phyloP scores from a whole-genome alignment of 495 filamentous ascomycete species.

The Poronia punctata region DNA sequence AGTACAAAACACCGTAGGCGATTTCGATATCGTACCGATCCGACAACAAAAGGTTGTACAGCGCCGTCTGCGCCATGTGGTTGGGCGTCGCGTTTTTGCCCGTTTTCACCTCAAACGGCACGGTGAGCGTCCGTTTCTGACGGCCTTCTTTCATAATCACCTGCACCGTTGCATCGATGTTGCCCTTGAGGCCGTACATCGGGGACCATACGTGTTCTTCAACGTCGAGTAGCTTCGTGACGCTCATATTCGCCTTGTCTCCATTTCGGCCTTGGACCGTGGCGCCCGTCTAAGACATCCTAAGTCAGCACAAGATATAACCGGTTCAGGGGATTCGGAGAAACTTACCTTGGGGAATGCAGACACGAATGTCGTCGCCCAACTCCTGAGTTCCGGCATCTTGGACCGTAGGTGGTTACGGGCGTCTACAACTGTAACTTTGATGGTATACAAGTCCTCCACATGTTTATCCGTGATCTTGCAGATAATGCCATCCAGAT shows the following conservation, averaged over 20 bases:
- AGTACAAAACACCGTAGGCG: slow-evolving; percentile 84
- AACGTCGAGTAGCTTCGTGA: slow-evolving; percentile 90
- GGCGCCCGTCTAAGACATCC: slow-evolving; percentile 59
- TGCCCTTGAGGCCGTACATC: slow-evolving; percentile 93
- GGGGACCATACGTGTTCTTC: slow-evolving; percentile 98
- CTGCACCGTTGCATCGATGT: slow-evolving; percentile 96
- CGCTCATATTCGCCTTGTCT: slow-evolving; percentile 63
- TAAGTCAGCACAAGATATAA: slow-evolving; percentile 16
- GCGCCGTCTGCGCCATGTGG: slow-evolving; percentile 87
- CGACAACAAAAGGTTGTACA: slow-evolving; percentile 88
- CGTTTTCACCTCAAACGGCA: slow-evolving; percentile 93
- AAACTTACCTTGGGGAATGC: slow-evolving; percentile 65
- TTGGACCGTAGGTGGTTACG: slow-evolving; percentile 71
- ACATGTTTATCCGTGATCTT: slow-evolving; percentile 61
- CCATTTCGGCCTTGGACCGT: slow-evolving; percentile 74
- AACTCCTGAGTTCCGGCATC: slow-evolving; percentile 66
- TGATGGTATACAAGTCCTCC: slow-evolving; percentile 79
- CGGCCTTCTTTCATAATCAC: slow-evolving; percentile 65
- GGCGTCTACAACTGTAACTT: slow-evolving; percentile 63
- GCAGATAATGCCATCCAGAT: slow-evolving; percentile 56
- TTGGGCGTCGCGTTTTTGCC: slow-evolving; percentile 69
- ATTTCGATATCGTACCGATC: slow-evolving; percentile 93
- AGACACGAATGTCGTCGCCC: slow-evolving; percentile 77
- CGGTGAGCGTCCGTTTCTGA: slow-evolving; percentile 61
- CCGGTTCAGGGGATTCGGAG: no score